Conservation (phyloP, 2,329 filamentous ascomycete genomes). For the Colletotrichum shisoi region DNA sequence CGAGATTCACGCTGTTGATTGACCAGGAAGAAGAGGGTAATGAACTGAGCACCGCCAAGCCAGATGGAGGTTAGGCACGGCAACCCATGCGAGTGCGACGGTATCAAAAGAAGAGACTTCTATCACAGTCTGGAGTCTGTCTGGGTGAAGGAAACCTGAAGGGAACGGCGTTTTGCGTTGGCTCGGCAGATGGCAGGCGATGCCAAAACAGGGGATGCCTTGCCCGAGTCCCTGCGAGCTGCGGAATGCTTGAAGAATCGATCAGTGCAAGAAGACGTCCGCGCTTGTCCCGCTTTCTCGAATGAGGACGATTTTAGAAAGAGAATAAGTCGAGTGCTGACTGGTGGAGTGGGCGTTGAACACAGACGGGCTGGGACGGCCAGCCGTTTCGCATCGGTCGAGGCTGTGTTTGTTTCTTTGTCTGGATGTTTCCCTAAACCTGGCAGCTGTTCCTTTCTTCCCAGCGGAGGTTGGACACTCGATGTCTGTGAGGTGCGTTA, state of each 20-base stretch:
- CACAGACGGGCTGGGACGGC: conserved; percentile 16
- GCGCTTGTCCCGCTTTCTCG: conserved; percentile 28
- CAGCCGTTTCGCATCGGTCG: conserved; percentile 37
- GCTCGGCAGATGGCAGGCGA: conserved; percentile 31
- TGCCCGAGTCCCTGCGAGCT: conserved; percentile 14
- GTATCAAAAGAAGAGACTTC: conserved; percentile 27
- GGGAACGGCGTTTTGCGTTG: conserved; percentile 37
- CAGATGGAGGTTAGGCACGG: conserved; percentile 25
- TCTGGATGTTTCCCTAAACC: conserved; percentile 15
- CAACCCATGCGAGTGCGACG: conserved; percentile 38
- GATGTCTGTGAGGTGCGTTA: conserved; percentile 34
- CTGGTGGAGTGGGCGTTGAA: conserved; percentile 3
- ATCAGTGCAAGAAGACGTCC: conserved; percentile 25
- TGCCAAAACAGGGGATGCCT: conserved; percentile 25
- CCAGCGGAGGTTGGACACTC: conserved; percentile 13
- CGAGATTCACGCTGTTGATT: conserved; percentile 25
- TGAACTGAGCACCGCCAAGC: conserved; percentile 2
- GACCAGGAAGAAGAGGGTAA: conserved; percentile 17
- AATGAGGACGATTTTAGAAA: not conserved
- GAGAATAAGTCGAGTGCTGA: conserved; percentile 1
- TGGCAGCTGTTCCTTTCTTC: not conserved
- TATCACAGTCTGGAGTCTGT: conserved; percentile 30
- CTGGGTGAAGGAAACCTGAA: conserved; percentile 30
- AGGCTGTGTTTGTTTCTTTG: conserved; percentile 39
- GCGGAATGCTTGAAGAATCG: conserved; percentile 5